Percentiles rank a stretch among this genome's conserved stretches.
phyloP scores from a whole-genome alignment of 306 rosid species.

The Coriaria nepalensis region DNA sequence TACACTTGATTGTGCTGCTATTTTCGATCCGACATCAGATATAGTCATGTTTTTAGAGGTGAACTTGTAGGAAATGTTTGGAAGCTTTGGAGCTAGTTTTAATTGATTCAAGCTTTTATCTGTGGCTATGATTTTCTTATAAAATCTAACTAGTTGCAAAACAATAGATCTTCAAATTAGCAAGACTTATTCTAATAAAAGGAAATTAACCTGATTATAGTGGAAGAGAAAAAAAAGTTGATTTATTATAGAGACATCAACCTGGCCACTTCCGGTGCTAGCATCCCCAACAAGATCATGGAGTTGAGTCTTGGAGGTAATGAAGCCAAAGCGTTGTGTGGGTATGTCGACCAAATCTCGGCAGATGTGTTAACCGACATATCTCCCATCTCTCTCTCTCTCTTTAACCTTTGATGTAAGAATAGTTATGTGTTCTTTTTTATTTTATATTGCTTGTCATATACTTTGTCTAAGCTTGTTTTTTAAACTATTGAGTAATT shows the following conservation, averaged over 20 bases:
- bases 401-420: neutral
- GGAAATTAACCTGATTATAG: no score
- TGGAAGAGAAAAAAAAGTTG: neutral
- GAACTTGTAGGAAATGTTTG: conserved; percentile 41
- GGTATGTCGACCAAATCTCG: conserved; percentile 47
- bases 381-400: conserved; percentile 19
- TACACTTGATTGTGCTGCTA: conserved; percentile 31
- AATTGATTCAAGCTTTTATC: conserved; percentile 58
- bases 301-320: conserved; percentile 51
- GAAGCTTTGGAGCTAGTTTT: conserved; percentile 32
- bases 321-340: conserved; percentile 37
- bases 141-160: conserved; percentile 36
- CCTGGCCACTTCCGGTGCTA: conserved; percentile 87
- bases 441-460: no score
- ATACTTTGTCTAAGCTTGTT: no score
- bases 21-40: conserved; percentile 30
- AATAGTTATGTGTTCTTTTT: no score
- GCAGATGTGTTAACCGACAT: conserved; percentile 24
- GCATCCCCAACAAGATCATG: conserved; percentile 72
- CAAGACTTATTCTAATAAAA: no score
- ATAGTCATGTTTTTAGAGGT: conserved; percentile 41
- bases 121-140: conserved; percentile 54
- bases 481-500: no score
- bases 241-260: conserved; percentile 39
- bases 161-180: neutral